Base-by-base conservation (phyloP, 2,329 filamentous ascomycete genomes). In the Coniella vitis region DNA sequence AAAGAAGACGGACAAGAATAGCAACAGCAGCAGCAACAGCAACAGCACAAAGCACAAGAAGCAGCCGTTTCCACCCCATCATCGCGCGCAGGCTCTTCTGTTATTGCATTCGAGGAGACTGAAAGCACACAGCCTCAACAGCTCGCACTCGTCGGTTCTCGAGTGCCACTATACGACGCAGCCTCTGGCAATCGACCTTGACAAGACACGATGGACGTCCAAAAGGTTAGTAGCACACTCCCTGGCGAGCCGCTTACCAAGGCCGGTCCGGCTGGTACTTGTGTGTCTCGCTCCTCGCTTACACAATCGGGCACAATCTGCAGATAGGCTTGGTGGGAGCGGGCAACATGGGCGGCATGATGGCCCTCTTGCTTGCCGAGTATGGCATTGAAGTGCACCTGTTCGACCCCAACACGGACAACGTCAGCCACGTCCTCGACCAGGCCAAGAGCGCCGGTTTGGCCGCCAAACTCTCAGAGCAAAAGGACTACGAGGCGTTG, bases 291-390 rank as follows among this genome's bases (percentile, higher is more conserved):
- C n/a, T n/a, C n/a, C n/a, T n/a, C n/a, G n/a, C n/a, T n/a, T n/a
- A n/a, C n/a, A n/a, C n/a, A n/a, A n/a, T n/a, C n/a, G n/a, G n/a
- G n/a, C n/a, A n/a, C n/a, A n/a, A n/a, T n/a, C n/a, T n/a, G n/a
- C n/a, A 76, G 69, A 63, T 81, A 52, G 76, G 74, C 44, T 75
- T 81, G 66, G 72, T 81, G 35, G 77, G 76, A 19, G 75, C 72
- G 16, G 78, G 78, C 4, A 74, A 70, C 56, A 83, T 81, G 75
- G 79, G 78, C n/a, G 73, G 71, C 4, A 75, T 73, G 49, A 76
- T 83, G 71, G 69, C 75, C 9, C 63, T 83, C 13, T 67, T 81
- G 4, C 76, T 81, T 52, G 77, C 77, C 14, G 78, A 83, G 55
- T 66, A 76, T 39, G 75, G 71, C 29, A 64, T 76, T 25, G 63